phyloP scores from a whole-genome alignment of 495 filamentous ascomycete species.

The Tuber aestivum region DNA sequence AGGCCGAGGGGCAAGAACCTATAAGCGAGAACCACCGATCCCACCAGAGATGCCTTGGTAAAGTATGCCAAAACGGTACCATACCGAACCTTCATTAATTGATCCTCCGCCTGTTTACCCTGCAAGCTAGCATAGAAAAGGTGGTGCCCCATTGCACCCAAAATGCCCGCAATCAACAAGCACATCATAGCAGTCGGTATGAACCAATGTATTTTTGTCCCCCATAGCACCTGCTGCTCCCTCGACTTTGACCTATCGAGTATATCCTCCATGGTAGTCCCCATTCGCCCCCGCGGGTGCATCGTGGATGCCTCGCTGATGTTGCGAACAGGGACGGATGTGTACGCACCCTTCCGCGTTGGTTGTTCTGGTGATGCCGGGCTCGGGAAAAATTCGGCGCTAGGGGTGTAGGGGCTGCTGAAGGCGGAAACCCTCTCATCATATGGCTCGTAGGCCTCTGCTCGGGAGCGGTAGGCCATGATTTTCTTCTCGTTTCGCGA shows the following conservation, averaged over 20 bases:
- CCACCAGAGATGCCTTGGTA: slow-evolving; percentile 45
- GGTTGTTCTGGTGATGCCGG: slow-evolving; percentile 11
- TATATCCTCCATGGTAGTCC: slow-evolving; percentile 3
- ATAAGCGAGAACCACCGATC: slow-evolving; percentile 43
- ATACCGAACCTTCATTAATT: slow-evolving; percentile 43
- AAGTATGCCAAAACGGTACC: slow-evolving; percentile 47
- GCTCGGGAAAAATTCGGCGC: slow-evolving; percentile 6
- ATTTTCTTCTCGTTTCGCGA: slow-evolving; percentile 43
- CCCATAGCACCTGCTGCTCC: slow-evolving; percentile 39
- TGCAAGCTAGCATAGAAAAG: slow-evolving; percentile 43
- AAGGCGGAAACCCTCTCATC: slow-evolving; percentile 17
- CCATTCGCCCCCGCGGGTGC: slow-evolving; percentile 12
- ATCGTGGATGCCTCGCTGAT: slow-evolving; percentile 16
- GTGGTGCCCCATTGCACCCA: slow-evolving; percentile 45
- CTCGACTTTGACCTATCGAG: slow-evolving; percentile 17
- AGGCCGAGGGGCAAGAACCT: slow-evolving; percentile 18
- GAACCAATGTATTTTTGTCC: slow-evolving; percentile 44
- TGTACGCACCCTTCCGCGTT: slow-evolving; percentile 9
- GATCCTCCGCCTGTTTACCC: slow-evolving; percentile 42
- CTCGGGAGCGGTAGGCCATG: slow-evolving; percentile 17
- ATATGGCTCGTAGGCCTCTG: slow-evolving; percentile 19
- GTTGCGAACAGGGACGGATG: slow-evolving; percentile 11
- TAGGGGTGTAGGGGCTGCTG: slow-evolving; percentile 10
- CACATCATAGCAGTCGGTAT: slow-evolving; percentile 43
- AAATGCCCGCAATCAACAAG: slow-evolving; percentile 42